phyloP scores from a whole-genome alignment of 768 basidiomycete species.

The Tricholoma flavovirens region DNA sequence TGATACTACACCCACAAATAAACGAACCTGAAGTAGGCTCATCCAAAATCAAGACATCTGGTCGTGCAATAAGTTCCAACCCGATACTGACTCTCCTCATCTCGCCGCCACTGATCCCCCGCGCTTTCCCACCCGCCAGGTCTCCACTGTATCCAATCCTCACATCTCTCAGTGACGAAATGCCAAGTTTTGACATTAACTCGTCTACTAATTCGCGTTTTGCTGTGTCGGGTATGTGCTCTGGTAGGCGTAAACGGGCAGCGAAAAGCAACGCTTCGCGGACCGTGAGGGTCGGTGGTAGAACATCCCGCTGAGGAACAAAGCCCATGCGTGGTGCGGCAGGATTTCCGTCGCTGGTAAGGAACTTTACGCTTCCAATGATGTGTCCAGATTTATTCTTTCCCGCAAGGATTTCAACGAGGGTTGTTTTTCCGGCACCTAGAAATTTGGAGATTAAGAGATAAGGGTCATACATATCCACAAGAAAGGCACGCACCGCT shows the following conservation, averaged over 20 bases:
- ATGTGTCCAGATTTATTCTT: constrained; percentile 70
- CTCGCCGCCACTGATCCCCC: constrained; percentile 91
- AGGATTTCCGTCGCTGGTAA: constrained; percentile 24
- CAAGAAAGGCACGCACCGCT: constrained; percentile 49
- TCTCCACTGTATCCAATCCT: constrained; percentile 58
- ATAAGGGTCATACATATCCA: not conserved
- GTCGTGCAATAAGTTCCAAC: constrained; percentile 78
- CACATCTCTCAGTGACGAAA: constrained; percentile 60
- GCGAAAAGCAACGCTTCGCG: constrained; percentile 81
- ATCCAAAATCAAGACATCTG: constrained; percentile 81
- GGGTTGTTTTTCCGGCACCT: constrained; percentile 87
- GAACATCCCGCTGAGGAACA: constrained; percentile 82
- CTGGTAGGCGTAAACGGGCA: constrained; percentile 78
- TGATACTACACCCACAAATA: not conserved
- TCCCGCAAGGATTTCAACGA: constrained; percentile 86
- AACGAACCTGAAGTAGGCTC: constrained; percentile 66
- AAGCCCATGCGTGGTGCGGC: constrained; percentile 63
- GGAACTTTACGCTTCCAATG: constrained; percentile 61
- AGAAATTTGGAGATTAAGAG: not conserved
- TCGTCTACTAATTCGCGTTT: constrained; percentile 63
- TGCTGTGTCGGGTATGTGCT: constrained; percentile 53
- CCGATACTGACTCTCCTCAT: constrained; percentile 89
- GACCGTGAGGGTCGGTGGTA: constrained; percentile 76
- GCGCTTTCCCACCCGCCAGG: constrained; percentile 56
- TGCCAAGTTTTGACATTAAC: constrained; percentile 74